phyloP scores from a whole-genome alignment of 768 basidiomycete species.

The Tulasnella sp. region DNA sequence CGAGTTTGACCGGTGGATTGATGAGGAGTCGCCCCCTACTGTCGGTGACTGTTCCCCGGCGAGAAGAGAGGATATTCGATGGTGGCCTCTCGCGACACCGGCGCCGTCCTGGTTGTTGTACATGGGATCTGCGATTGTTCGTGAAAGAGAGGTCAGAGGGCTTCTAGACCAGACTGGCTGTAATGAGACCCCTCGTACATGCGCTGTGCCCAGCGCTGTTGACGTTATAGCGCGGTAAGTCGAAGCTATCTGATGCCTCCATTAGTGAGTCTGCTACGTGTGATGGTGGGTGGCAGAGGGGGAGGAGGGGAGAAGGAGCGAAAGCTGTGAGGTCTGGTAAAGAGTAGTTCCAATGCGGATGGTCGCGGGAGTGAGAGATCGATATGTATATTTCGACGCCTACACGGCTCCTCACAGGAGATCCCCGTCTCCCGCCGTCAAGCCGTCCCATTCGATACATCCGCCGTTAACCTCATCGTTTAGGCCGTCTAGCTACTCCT shows the following conservation, averaged over 20 bases:
- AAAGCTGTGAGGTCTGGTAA: background rate
- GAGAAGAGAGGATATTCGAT: constrained; percentile 29
- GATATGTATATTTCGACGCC: constrained; percentile 25
- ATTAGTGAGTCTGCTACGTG: constrained; percentile 20
- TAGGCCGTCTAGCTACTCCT: constrained; percentile 14
- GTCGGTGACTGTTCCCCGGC: constrained; percentile 30
- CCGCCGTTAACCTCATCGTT: constrained; percentile 17
- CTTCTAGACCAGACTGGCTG: constrained; percentile 17
- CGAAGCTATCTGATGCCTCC: constrained; percentile 33
- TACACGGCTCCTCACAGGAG: constrained; percentile 3
- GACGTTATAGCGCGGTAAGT: constrained; percentile 33
- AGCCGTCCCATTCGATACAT: background rate
- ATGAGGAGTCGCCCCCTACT: constrained; percentile 21
- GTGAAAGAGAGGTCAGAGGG: constrained; percentile 22
- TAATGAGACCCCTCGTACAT: constrained; percentile 28
- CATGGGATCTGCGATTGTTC: constrained; percentile 29
- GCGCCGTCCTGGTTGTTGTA: constrained; percentile 29
- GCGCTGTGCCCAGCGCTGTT: constrained; percentile 15
- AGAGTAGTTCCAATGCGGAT: constrained; percentile 25
- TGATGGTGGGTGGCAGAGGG: constrained; percentile 17
- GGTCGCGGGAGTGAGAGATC: constrained; percentile 28
- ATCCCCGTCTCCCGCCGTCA: background rate
- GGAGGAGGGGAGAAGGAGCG: background rate
- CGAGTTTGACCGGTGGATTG: constrained; percentile 31
- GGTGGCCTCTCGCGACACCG: constrained; percentile 29